phyloP scores from a whole-genome alignment of 441 rosid species.

The Pelargonium exstipulatum region DNA sequence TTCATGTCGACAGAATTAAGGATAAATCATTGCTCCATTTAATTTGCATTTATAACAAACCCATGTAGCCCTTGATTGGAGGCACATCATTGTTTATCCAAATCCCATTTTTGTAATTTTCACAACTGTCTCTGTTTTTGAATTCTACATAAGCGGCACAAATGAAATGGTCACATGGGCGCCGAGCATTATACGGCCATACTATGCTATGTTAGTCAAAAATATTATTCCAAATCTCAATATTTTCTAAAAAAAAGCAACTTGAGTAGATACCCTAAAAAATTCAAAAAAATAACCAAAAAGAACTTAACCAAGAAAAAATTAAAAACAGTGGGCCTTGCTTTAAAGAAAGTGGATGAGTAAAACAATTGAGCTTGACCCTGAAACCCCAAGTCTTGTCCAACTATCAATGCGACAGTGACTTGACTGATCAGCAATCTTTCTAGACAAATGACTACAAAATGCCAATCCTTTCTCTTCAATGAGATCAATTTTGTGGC shows the following conservation, averaged over 20 bases:
- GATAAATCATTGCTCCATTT: neutral
- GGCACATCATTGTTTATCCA: neutral
- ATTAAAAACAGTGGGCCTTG: too few relatives aligned
- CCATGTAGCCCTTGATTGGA: neutral
- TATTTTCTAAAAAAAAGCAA: neutral
- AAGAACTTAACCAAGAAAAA: too few relatives aligned
- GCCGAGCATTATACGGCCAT: neutral
- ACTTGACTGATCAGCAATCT: neutral
- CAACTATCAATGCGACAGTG: neutral
- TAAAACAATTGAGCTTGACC: neutral
- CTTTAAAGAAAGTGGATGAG: neutral
- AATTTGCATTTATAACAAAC: neutral
- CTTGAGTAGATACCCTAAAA: too few relatives aligned
- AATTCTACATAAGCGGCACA: neutral
- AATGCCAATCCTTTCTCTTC: neutral
- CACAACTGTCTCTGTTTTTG: slow-evolving; percentile 2
- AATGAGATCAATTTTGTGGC: too few relatives aligned
- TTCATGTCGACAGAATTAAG: too few relatives aligned
- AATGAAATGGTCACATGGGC: slow-evolving; percentile 4
- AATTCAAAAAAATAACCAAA: too few relatives aligned
- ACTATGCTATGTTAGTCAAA: neutral
- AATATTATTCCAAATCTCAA: neutral
- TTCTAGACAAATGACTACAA: neutral
- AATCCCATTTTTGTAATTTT: neutral
- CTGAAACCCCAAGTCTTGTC: slow-evolving; percentile 3